Percentiles rank a stretch among this genome's conserved stretches.
Evolutionary conservation across 2,329 filamentous ascomycete species (phyloP).

Genomic region (Neonectria neomacrospora): DNA sequence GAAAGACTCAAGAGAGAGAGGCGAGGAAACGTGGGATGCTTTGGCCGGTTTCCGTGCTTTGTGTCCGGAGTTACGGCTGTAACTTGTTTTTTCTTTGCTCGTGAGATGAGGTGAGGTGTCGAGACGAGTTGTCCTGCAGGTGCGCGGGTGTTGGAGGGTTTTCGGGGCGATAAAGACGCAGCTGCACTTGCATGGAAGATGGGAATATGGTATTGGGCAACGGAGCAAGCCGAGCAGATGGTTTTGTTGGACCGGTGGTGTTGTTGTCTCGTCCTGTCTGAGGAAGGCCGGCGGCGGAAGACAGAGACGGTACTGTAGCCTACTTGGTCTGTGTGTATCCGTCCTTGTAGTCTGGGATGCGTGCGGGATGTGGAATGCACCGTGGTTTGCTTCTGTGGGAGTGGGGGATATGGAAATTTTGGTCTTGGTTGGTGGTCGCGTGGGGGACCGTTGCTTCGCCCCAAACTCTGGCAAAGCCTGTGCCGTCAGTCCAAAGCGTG

Average conservation of each 20-base stretch:
- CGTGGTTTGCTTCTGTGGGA: background rate
- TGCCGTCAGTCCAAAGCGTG: conserved; percentile 1
- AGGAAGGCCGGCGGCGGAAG: background rate
- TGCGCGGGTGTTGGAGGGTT: conserved; percentile 6
- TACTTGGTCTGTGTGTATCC: background rate
- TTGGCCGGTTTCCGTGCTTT: background rate
- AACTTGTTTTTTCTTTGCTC: background rate
- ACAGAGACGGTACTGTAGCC: background rate
- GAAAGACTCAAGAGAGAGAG: background rate
- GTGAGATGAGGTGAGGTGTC: background rate
- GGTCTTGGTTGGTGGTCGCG: conserved; percentile 4
- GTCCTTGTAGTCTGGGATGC: background rate
- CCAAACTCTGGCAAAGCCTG: background rate
- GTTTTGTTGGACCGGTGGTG: conserved; percentile 3
- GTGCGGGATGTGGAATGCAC: conserved; percentile 20
- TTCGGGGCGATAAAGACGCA: conserved; percentile 15
- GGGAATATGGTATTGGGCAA: conserved; percentile 10
- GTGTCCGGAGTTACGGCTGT: background rate
- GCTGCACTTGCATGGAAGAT: background rate
- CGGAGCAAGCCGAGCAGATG: background rate
- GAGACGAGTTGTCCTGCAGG: conserved; percentile 2
- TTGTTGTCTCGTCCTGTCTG: conserved; percentile 11
- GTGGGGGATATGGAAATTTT: background rate
- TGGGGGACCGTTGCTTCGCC: conserved; percentile 2
- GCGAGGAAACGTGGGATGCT: conserved; percentile 18